A percentile compares a stretch with the other conserved stretches of the same genome.
These are phyloP conservation scores for Penicillium corylophilum DNA, from an alignment of 2,329 filamentous ascomycete genomes.

Conservation along the genomic window DNA sequence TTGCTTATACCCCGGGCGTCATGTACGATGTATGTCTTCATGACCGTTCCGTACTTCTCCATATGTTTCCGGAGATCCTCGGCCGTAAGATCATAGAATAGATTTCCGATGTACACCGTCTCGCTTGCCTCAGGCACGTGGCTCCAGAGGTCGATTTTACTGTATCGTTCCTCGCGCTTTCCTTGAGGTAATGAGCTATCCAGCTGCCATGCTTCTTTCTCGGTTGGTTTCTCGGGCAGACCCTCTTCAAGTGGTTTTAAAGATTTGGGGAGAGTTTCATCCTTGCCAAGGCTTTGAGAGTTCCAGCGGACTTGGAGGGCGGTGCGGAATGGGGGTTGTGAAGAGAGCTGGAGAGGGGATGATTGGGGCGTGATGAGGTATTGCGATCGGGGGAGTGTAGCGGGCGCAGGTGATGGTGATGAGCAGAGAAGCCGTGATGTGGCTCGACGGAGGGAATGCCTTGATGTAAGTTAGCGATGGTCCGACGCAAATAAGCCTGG, in stretches of 20 bases:
- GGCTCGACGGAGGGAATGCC: constrained; percentile 59
- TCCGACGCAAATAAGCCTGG: background rate
- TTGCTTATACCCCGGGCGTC: constrained; percentile 66
- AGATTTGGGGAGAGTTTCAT: background rate
- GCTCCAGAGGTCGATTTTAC: background rate
- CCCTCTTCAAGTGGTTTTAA: background rate
- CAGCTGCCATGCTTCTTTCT: background rate
- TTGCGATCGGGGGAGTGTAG: constrained; percentile 37
- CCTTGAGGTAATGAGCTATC: background rate
- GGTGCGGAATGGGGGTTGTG: constrained; percentile 35
- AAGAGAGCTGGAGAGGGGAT: background rate
- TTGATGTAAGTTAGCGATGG: constrained; percentile 28
- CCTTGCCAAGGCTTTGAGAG: background rate
- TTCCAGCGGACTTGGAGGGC: constrained; percentile 17
- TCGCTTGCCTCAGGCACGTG: constrained; percentile 34
- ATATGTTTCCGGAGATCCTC: constrained; percentile 62
- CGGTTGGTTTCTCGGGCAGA: too few relatives aligned
- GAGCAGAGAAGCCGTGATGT: constrained; percentile 56
- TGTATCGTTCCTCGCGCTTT: constrained; percentile 5
- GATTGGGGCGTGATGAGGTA: constrained; percentile 18
- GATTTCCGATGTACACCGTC: constrained; percentile 65
- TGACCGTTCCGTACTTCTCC: constrained; percentile 57
- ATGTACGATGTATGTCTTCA: constrained; percentile 55
- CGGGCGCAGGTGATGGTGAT: constrained; percentile 32
- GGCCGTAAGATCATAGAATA: constrained; percentile 67